Conservation (phyloP, 352 stramenopile genomes). For the Phytopythium montanum region DNA sequence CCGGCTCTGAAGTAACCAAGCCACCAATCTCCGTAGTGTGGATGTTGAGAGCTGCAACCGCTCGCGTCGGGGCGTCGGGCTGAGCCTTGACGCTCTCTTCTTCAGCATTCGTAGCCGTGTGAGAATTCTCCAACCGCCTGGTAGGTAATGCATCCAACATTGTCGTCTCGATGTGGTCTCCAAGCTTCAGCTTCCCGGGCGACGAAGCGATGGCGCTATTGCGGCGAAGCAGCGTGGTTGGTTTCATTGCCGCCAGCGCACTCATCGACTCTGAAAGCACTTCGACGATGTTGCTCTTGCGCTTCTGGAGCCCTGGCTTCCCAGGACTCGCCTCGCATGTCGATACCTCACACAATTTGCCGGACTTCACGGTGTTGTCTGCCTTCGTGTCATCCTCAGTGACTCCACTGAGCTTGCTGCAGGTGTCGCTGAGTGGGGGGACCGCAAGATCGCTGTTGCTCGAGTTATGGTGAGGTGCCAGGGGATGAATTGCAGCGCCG, state of each 20-base stretch:
- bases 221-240: background rate
- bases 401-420: background rate
- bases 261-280: constrained; percentile 13
- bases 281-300: constrained; percentile 12
- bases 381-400: background rate
- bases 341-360: constrained; percentile 16
- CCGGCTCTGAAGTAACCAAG: background rate
- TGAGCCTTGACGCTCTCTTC: too few species aligned
- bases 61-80: too few species aligned
- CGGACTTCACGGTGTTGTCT: background rate
- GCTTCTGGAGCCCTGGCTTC: constrained; percentile 8
- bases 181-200: background rate
- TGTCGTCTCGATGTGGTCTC: background rate
- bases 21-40: background rate
- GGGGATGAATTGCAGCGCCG: too few species aligned
- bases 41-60: too few species aligned
- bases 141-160: too few species aligned
- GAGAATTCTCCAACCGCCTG: too few species aligned
- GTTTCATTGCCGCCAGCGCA: constrained; percentile 7
- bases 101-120: too few species aligned
- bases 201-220: background rate
- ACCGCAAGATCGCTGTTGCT: background rate
- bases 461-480: background rate
- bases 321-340: constrained; percentile 9
- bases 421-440: background rate